A percentile compares a stretch with the other conserved stretches of the same genome.
phyloP scores from a whole-genome alignment of 148 eudicot genomes.

The Arbutus unedo region DNA sequence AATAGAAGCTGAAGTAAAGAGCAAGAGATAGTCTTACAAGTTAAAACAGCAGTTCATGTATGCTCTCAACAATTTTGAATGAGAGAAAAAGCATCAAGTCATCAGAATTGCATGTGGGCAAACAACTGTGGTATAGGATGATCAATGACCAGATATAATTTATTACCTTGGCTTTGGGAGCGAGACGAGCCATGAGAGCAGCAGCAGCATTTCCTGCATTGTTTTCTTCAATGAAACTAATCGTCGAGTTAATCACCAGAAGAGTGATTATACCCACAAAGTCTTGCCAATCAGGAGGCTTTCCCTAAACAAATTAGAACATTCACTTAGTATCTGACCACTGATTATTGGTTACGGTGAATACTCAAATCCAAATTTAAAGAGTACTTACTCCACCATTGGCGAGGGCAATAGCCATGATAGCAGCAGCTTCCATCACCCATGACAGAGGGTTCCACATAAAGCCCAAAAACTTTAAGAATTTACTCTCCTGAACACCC shows the following conservation, averaged over 20 bases:
- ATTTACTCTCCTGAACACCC: conserved; percentile 85
- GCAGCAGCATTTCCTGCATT: conserved; percentile 99
- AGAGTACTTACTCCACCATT: conserved; percentile 87
- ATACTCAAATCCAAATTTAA: background rate
- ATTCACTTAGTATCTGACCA: background rate
- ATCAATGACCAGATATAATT: conserved; percentile 3
- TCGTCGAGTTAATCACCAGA: conserved; percentile 90
- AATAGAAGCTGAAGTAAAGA: background rate
- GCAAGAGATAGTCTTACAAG: background rate
- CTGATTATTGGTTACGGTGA: background rate
- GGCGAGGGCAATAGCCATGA: conserved; percentile 99
- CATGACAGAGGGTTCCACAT: conserved; percentile 99
- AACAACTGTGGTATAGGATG: background rate
- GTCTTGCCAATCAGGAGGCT: conserved; percentile 99
- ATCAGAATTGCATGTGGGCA: background rate
- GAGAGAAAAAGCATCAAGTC: background rate
- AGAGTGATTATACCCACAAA: conserved; percentile 97
- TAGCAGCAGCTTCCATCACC: conserved; percentile 99
- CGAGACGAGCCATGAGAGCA: conserved; percentile 97
- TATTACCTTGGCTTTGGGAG: conserved; percentile 95
- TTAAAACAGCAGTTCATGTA: background rate
- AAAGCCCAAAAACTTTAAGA: conserved; percentile 96
- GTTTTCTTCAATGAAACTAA: conserved; percentile 96
- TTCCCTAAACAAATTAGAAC: conserved; percentile 46
- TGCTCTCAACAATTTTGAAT: background rate